These are phyloP conservation scores for Acacia crassicarpa DNA, from an alignment of 306 rosid species.

Conservation along the genomic window DNA sequence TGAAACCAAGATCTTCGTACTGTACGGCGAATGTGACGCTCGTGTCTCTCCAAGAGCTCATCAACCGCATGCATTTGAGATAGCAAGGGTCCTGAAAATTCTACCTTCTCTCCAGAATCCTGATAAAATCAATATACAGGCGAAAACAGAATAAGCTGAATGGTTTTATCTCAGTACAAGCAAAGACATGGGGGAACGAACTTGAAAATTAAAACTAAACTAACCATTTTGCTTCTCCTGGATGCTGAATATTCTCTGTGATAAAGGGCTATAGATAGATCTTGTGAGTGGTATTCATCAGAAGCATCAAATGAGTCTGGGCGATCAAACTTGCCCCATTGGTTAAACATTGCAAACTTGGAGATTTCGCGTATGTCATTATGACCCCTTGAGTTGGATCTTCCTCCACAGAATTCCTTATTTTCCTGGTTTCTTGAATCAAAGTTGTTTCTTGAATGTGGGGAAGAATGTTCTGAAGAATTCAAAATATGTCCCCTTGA, in stretches of 20 bases:
- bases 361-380: constrained; percentile 62
- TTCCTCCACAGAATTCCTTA: constrained; percentile 36
- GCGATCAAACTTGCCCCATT: constrained; percentile 88
- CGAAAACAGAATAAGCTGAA: constrained; percentile 12
- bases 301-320: constrained; percentile 94
- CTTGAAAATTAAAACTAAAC: constrained; percentile 22
- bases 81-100: constrained; percentile 89
- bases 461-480: constrained; percentile 50
- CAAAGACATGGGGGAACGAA: neutral
- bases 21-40: constrained; percentile 77
- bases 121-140: constrained; percentile 35
- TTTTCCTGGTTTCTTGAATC: constrained; percentile 61
- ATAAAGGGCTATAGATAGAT: constrained; percentile 69
- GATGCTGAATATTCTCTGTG: constrained; percentile 67
- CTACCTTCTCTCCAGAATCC: constrained; percentile 83
- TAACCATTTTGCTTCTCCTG: constrained; percentile 77
- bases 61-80: constrained; percentile 87
- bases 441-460: constrained; percentile 51
- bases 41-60: constrained; percentile 88
- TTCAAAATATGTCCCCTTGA: constrained; percentile 77
- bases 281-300: constrained; percentile 92
- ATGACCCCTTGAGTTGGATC: constrained; percentile 51
- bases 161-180: neutral
- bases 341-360: constrained; percentile 71
- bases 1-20: constrained; percentile 90